A percentile compares a stretch with the other conserved stretches of the same genome.
phyloP scores from a whole-genome alignment of 1,284 basidiomycete species.

The Tetrapyrgos nigripes region DNA sequence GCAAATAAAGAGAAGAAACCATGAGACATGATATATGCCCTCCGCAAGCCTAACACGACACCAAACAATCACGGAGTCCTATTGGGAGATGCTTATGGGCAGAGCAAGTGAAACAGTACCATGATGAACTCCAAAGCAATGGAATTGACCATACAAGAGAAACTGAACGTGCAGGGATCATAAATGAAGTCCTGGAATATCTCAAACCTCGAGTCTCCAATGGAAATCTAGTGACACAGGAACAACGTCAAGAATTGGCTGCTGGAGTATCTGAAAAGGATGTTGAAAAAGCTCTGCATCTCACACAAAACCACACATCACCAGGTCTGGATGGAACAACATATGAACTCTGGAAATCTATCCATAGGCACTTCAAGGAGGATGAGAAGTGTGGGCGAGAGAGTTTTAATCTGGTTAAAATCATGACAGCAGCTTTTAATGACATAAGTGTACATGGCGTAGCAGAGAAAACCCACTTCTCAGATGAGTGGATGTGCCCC shows the following conservation, averaged over 20 bases:
- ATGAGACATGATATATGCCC: slow-evolving; percentile 18
- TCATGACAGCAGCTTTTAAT: slow-evolving; percentile 26
- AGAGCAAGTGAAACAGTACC: slow-evolving; percentile 19
- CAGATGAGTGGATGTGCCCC: slow-evolving; percentile 39
- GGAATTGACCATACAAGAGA: not conserved
- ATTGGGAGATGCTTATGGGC: slow-evolving; percentile 17
- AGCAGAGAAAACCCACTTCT: slow-evolving; percentile 21
- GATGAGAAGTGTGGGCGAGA: not conserved
- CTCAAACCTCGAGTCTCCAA: slow-evolving; percentile 8
- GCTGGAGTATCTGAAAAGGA: slow-evolving; percentile 23
- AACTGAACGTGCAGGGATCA: slow-evolving; percentile 6
- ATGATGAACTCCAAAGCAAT: slow-evolving; percentile 21
- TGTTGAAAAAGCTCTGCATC: slow-evolving; percentile 20
- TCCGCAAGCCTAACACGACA: slow-evolving; percentile 10
- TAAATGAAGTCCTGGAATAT: slow-evolving; percentile 1
- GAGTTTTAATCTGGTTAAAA: not conserved
- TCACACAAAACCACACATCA: slow-evolving; percentile 28
- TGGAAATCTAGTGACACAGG: slow-evolving; percentile 8
- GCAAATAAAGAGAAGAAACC: slow-evolving; percentile 23
- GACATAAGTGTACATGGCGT: slow-evolving; percentile 36
- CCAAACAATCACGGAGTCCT: not conserved
- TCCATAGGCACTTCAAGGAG: slow-evolving; percentile 8
- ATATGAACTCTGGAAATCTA: slow-evolving; percentile 33
- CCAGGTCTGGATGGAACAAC: slow-evolving; percentile 34
- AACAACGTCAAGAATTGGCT: not conserved